Base-by-base conservation (phyloP, 306 rosid genomes). In the Ceratonia siliqua region DNA sequence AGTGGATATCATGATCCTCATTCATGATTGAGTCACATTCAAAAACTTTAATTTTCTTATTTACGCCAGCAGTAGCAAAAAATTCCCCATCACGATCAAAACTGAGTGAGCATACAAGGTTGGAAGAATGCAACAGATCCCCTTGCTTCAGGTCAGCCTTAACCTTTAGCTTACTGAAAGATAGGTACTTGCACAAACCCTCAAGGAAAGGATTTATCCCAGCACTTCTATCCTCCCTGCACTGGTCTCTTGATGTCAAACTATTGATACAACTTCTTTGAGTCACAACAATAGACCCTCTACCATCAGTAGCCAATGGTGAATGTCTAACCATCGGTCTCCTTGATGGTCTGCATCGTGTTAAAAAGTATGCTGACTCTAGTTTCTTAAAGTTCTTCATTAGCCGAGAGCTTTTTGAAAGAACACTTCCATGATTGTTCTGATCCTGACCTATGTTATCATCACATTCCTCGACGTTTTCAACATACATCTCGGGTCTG, bases 111-210 rank as follows among this genome's bases (percentile, higher is more conserved):
- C 98, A 90, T 52, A 95, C 99, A 6, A 95, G 85, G 78, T 92
- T 95, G 80, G 98, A 95, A 58, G 99, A 87, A 81, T 95, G 95
- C 68, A 95, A 84, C 63, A 95, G 92, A 90, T 95, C 99, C 41
- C 96, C 99, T 87, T 95, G 99, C 86, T 95, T 90, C 82, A 95
- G 85, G 81, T 92, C 98, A 22, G 99, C 99, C 86, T 85, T 95
- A 22, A 92, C 97, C 77, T 79, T 95, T 41, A 95, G 73, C 84
- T 89, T 89, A 69, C 90, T 89, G 78, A 87, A 89, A 53, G 99
- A 84, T 68, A 90, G 86, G 79, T 95, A 95, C 84, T 92, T 95
- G 92, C 99, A 95, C 83, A 95, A 83, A 69, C 99, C 98, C 77
- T 95, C 96, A 5, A 95, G 92, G 81, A 92, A 92, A 62, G 98